A percentile compares a stretch with the other conserved stretches of the same genome.
Evolutionary conservation across 140 eudicot species (phyloP).

Genomic region (Erigeron philadelphicus): DNA sequence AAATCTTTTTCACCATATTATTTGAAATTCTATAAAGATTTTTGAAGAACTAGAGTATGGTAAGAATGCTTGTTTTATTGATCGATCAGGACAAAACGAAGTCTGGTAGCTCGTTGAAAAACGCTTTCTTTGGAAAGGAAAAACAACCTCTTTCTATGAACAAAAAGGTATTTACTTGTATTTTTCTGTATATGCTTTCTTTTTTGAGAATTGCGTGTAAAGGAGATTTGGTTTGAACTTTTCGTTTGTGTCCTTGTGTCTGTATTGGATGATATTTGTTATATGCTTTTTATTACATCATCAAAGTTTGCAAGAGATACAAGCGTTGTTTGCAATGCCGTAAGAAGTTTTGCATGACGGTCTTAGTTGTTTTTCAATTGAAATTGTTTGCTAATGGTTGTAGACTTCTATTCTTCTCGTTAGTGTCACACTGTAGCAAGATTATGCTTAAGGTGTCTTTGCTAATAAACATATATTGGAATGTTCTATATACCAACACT

Average conservation of each 20-base stretch:
- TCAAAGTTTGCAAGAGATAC: not conserved
- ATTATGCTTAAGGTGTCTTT: not conserved
- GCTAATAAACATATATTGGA: no score
- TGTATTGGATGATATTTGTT: not conserved
- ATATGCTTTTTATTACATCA: not conserved
- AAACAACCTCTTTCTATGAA: slow-evolving; percentile 28
- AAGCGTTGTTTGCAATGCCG: not conserved
- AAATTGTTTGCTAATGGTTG: not conserved
- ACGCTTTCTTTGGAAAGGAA: slow-evolving; percentile 34
- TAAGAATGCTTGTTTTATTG: slow-evolving; percentile 17
- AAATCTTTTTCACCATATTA: not conserved
- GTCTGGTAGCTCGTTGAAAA: slow-evolving; percentile 35
- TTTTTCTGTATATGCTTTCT: not conserved
- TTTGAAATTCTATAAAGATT: not conserved
- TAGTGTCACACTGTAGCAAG: not conserved
- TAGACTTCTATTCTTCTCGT: not conserved
- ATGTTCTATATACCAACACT: no score
- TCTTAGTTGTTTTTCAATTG: not conserved
- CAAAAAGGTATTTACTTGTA: slow-evolving; percentile 32
- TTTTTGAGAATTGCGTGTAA: not conserved
- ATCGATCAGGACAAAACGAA: slow-evolving; percentile 38
- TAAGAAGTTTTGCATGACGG: not conserved
- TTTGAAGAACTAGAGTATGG: slow-evolving; percentile 1
- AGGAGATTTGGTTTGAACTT: not conserved
- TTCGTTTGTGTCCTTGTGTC: no score